Conservation (phyloP, 2,329 filamentous ascomycete species). For the Whalleya microplaca region DNA sequence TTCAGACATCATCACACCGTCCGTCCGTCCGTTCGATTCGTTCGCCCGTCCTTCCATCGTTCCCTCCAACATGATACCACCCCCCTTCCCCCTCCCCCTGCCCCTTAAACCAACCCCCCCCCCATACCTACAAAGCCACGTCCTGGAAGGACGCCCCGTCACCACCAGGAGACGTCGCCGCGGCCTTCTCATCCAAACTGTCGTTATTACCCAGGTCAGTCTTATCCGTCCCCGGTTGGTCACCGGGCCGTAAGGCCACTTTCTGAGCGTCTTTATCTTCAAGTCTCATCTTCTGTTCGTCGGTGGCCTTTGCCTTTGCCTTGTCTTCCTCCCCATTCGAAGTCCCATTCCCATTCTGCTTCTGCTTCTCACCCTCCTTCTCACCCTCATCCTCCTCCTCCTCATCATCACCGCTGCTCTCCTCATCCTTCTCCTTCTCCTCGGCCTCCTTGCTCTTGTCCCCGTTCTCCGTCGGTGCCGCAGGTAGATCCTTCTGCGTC, state of each 20-base stretch:
- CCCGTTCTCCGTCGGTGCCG: conserved; percentile 26
- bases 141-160: conserved; percentile 67
- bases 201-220: conserved; percentile 39
- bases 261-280: conserved; percentile 61
- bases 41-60: background rate
- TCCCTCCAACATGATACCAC: background rate
- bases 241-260: conserved; percentile 51
- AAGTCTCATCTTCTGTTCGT: conserved; percentile 60
- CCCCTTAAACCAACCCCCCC: background rate
- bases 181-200: conserved; percentile 43
- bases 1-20: background rate
- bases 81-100: no score
- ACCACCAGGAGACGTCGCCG: conserved; percentile 51
- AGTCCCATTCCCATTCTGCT: no score
- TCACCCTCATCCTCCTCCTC: conserved; percentile 16
- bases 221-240: conserved; percentile 21
- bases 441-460: conserved; percentile 19
- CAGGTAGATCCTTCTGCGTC: conserved; percentile 36
- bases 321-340: conserved; percentile 26
- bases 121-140: conserved; percentile 54
- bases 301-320: conserved; percentile 34
- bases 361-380: conserved; percentile 29
- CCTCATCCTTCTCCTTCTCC: conserved; percentile 23
- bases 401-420: conserved; percentile 12
- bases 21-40: background rate